Evolutionary conservation across 148 eudicot genomes (phyloP).

Genomic region (Rhododendron henanense): DNA sequence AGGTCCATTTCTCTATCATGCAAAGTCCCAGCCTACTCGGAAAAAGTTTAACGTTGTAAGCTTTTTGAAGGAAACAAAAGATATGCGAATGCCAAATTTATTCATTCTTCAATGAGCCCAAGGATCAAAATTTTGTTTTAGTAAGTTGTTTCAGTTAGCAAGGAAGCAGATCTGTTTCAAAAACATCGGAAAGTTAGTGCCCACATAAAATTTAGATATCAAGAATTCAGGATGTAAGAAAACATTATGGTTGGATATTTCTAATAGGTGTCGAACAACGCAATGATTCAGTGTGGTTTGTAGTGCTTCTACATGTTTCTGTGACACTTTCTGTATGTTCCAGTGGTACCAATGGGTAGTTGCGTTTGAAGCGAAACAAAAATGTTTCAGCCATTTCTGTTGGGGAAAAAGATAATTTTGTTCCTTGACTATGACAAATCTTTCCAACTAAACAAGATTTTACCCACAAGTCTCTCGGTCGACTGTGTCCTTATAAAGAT

Average conservation of each 20-base stretch:
- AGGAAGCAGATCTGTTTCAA: no score
- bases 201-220: no score
- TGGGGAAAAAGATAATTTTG: background rate
- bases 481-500: background rate
- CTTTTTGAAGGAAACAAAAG: background rate
- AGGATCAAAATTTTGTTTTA: no score
- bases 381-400: background rate
- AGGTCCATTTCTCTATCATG: constrained; percentile 84
- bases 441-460: background rate
- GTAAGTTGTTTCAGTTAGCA: no score
- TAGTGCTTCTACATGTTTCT: background rate
- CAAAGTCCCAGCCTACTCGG: constrained; percentile 66
- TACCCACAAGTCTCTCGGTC: background rate
- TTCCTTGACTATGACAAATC: background rate
- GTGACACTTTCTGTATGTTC: background rate
- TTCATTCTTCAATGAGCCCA: no score
- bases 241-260: background rate
- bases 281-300: background rate
- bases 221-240: no score
- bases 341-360: background rate
- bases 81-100: no score
- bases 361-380: background rate
- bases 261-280: background rate
- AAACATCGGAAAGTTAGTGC: no score
- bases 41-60: constrained; percentile 6